Evolutionary conservation across 805 yeast genomes (phyloP), one percentile per base, ranked within the genome.

Genomic region (Monosporozyma aquatica): DNA sequence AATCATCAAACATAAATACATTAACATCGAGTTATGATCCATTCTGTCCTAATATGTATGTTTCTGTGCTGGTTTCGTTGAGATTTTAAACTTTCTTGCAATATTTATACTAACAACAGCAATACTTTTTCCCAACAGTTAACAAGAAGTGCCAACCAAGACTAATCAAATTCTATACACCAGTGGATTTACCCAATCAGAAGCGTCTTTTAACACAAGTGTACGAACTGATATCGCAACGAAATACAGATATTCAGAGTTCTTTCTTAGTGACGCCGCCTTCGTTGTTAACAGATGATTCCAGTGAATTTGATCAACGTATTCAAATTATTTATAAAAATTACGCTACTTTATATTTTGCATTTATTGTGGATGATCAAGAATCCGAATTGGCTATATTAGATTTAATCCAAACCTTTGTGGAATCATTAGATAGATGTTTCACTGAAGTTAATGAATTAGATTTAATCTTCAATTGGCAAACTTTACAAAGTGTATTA

Each of bases 401-500:
- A 36, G 98, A 92, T 61, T 66, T 92, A 56, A 90, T 92, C 44
- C 98, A 92, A 61, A 97, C 92, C 34, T 90, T 92, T 70, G 98
- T 92, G 3, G 97, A 92, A 61, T 83, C 95, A 41, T 71, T 92
- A 50, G 95, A 92, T 59, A 78, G 82, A 45, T 92, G 98, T 62
- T 92, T 92, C 64, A 80, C 80, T 47, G 89, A 87, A 55, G 98
- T 92, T 6, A 89, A 96, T 61, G 98, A 92, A 59, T 70, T 92
- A 52, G 98, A 92, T 64, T 70, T 92, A 48, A 96, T 92, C n/a
- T 90, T 89, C 66, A 97, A 97, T 14, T 92, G 98, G 97, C 97
- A 92, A 64, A 94, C 87, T 5, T 67, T 90, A 25, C 94, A 90
- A 59, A 82, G 95, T 2, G 96, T 90, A 2, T 62, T 89, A 38